Evolutionary conservation across 1,139 yeast genomes (phyloP).

Genomic region (Arxiozyma slooffiae): DNA sequence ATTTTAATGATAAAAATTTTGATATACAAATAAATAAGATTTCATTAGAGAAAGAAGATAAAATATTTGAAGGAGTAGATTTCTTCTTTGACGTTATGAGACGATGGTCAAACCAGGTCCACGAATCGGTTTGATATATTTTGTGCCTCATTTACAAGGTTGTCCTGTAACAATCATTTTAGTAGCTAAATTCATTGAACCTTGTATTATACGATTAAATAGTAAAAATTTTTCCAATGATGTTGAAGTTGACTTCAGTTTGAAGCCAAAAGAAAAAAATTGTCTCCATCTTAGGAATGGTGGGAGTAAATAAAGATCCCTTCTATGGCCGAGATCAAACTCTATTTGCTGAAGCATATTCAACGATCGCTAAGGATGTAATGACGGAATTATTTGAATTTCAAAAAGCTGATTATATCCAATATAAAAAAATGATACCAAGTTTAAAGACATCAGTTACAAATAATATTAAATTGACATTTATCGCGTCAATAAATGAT

Average conservation of each 20-base stretch:
- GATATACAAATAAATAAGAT: conserved; percentile 70
- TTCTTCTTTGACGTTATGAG: conserved; percentile 63
- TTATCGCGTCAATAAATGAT: conserved; percentile 83
- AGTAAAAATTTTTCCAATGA: conserved; percentile 16
- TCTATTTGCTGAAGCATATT: conserved; percentile 74
- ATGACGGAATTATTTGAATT: conserved; percentile 78
- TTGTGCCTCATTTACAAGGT: conserved; percentile 94
- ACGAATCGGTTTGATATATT: conserved; percentile 75
- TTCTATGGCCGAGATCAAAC: conserved; percentile 82
- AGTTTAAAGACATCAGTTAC: conserved; percentile 55
- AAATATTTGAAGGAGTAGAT: conserved; percentile 73
- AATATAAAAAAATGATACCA: conserved; percentile 60
- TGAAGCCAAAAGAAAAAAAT: conserved; percentile 37
- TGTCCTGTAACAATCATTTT: conserved; percentile 82
- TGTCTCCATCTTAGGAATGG: conserved; percentile 82
- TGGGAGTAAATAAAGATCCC: conserved; percentile 91
- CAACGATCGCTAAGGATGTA: conserved; percentile 83
- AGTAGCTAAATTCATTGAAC: conserved; percentile 58
- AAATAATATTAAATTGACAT: conserved; percentile 65
- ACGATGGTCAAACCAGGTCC: conserved; percentile 62
- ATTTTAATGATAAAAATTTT: conserved; percentile 50
- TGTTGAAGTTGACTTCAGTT: conserved; percentile 8
- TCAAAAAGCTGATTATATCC: conserved; percentile 63
- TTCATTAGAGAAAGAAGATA: conserved; percentile 90
- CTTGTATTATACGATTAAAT: conserved; percentile 46